phyloP scores from a whole-genome alignment of 768 basidiomycete species.

The Amanita muscaria region DNA sequence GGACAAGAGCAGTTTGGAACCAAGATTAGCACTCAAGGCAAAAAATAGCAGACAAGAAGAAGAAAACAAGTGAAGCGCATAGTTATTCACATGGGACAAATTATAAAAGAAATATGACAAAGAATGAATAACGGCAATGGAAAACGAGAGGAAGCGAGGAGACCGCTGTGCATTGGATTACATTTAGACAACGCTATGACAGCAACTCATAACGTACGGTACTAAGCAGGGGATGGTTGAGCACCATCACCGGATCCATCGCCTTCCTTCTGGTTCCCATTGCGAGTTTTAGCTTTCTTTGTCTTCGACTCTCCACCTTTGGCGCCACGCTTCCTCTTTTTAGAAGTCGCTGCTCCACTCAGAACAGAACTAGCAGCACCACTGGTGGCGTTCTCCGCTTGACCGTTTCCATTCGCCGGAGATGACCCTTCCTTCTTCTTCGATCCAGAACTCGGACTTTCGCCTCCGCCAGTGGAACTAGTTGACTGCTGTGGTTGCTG shows the following conservation, averaged over 20 bases:
- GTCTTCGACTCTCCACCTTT: conserved; percentile 23
- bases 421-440: conserved; percentile 19
- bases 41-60: too few relatives aligned
- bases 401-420: background rate
- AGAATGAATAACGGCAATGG: too few relatives aligned
- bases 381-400: conserved; percentile 5
- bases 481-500: background rate
- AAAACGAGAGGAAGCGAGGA: background rate
- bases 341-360: conserved; percentile 12
- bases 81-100: background rate
- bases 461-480: background rate
- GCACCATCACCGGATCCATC: conserved; percentile 7
- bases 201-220: background rate
- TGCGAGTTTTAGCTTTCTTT: conserved; percentile 22
- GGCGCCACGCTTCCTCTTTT: conserved; percentile 19
- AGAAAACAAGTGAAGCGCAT: background rate
- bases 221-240: background rate
- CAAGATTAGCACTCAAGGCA: too few relatives aligned
- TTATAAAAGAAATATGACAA: background rate
- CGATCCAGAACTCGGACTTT: background rate
- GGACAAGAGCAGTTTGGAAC: too few relatives aligned
- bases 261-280: conserved; percentile 14
- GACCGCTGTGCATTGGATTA: background rate
- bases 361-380: background rate
- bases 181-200: background rate